These are phyloP conservation scores for Cichorium intybus DNA, from an alignment of 140 eudicot species.

Conservation along the genomic window DNA sequence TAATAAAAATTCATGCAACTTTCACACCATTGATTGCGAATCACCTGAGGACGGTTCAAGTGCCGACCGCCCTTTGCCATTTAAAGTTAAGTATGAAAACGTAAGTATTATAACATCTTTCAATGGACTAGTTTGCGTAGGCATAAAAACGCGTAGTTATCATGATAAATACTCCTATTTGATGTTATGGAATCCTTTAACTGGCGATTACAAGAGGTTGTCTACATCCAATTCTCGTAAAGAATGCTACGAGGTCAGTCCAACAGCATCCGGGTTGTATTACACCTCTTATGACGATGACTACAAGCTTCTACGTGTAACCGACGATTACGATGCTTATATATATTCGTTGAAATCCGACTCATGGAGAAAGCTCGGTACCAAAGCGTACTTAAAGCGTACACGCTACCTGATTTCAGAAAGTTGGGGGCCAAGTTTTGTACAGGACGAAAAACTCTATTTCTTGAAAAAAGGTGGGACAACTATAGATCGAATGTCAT, in stretches of 20 bases:
- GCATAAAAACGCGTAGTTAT: background rate
- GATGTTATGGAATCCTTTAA: slow-evolving; percentile 14
- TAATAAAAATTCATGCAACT: background rate
- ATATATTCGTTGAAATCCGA: slow-evolving; percentile 11
- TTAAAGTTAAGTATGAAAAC: background rate
- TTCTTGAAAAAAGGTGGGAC: no score
- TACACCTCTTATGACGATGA: slow-evolving; percentile 3
- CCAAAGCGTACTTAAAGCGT: background rate
- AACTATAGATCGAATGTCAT: background rate
- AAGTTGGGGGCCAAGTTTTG: background rate
- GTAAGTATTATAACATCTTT: background rate
- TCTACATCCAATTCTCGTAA: background rate
- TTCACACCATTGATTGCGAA: background rate
- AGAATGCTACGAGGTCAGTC: background rate
- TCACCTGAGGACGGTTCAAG: background rate
- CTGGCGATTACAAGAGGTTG: background rate
- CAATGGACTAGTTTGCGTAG: slow-evolving; percentile 4
- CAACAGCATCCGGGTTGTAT: background rate
- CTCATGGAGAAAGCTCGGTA: slow-evolving; percentile 5
- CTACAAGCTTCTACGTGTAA: slow-evolving; percentile 2
- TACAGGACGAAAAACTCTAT: slow-evolving; percentile 2
- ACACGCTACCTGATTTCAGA: background rate
- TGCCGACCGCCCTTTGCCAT: background rate
- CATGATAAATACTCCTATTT: background rate
- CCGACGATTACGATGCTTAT: background rate